Evolutionary conservation across 192 early-diverging fungal genomes (phyloP), one percentile per base, ranked within the genome.

Genomic region (Backusella sp.): DNA sequence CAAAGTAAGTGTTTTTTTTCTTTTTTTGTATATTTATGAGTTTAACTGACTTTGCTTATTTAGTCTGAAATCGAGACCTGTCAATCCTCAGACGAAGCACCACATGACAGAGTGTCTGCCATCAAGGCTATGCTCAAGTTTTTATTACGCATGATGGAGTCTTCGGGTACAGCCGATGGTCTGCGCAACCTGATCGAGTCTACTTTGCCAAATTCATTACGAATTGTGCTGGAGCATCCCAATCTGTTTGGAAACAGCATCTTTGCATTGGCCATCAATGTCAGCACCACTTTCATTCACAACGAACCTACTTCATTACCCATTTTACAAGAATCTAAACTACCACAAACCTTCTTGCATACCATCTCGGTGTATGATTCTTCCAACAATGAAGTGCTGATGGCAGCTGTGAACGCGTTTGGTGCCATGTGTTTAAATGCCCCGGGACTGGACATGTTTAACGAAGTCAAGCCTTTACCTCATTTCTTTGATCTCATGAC

Each of bases 171-270:
- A 30, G 90, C 92, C 23, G 98, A 98, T 77, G 89, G 96, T 3
- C 79, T 99, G 79, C 91, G 98, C 23, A 99, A 98, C 76, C 80
- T 99, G 73, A 96, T 98, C 37, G 98, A 99, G 42, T 93, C 94
- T 4, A 74, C 90, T 36, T 81, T 98, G 30, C 96, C 98, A 4
- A 46, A 78, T 17, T 92, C 96, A 6, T 76, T 99, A 42, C 84
- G 87, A 73, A 75, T 76, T 0, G 90, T 97, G 26, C 90, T 98
- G 77, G 86, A 91, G 70, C 82, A 94, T 41, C 89, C 93, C 0
- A 85, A 87, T 9, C 85, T 91, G 23, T 97, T 96, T 83, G 95
- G 96, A 30, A 89, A 86, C 44, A 93, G 91, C 68, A 86, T 96
- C 4, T 96, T 93, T 77, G 95, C 96, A 19, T 86, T 92, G 74